phyloP scores from a whole-genome alignment of 805 yeast species.

The Zygosaccharomyces siamensis region DNA sequence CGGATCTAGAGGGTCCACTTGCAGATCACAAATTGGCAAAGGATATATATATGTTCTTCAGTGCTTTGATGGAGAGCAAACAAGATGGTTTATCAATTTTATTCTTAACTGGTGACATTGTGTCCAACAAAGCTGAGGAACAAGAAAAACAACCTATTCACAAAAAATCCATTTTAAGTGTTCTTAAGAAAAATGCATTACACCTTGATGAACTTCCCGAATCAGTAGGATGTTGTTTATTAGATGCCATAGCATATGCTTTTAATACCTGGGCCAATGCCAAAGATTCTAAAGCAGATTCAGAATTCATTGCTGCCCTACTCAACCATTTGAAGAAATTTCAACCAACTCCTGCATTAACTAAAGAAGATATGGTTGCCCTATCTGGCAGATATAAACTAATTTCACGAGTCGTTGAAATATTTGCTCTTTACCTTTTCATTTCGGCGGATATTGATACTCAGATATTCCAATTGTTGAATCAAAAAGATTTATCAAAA shows the following conservation, averaged over 20 bases:
- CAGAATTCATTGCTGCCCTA: conserved; percentile 33
- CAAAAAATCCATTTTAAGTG: conserved; percentile 44
- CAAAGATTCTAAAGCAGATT: conserved; percentile 48
- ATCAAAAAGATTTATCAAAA: conserved; percentile 34
- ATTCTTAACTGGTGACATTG: conserved; percentile 53
- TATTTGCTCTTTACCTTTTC: conserved; percentile 66
- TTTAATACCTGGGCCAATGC: conserved; percentile 74
- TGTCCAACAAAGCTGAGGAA: conserved; percentile 26
- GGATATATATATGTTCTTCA: conserved; percentile 56
- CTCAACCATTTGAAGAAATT: conserved; percentile 37
- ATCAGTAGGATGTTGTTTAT: conserved; percentile 57
- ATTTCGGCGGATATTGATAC: conserved; percentile 44
- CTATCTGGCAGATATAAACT: conserved; percentile 53
- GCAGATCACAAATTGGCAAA: conserved; percentile 51
- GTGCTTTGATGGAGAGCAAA: conserved; percentile 62
- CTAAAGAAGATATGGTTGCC: conserved; percentile 28
- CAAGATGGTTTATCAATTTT: conserved; percentile 75
- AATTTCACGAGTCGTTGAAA: conserved; percentile 65
- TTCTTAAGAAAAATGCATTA: conserved; percentile 51
- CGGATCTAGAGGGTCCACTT: conserved; percentile 55
- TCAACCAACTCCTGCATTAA: conserved; percentile 17
- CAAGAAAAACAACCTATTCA: conserved; percentile 10
- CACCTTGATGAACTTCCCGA: conserved; percentile 53
- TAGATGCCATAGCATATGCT: conserved; percentile 70
- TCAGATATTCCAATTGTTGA: conserved; percentile 42